Base-by-base conservation (phyloP, 2,329 filamentous ascomycete species). In the Domatiomyces globalis region DNA sequence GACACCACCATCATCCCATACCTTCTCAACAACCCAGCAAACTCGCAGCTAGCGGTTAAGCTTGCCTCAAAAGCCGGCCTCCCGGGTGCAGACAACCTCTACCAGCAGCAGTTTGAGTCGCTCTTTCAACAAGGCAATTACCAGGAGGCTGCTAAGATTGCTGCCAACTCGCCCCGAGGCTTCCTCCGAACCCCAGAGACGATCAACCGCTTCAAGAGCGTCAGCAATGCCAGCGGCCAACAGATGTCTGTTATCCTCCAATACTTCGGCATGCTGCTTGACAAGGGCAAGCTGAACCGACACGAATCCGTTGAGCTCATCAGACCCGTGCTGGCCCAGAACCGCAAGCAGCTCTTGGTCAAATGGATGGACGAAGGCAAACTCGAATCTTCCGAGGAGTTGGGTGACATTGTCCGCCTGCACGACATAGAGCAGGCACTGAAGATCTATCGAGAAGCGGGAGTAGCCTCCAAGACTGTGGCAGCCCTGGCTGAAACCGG, bases 291-390 rank as follows among this genome's bases (percentile, higher is more conserved):
- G 25, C 74, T 98, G 45, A 98, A 98, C 72, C 82, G 84, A 65
- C 85, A 94, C 59, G 92, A 98, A 71, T 95, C 89, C 46, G 74
- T 98, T 42, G 92, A 98, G 72, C 77, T 98, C 55, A 89, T 92
- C 8, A 82, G 88, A 59, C 92, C 92, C 18, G 92, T 98, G 18
- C 77, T 98, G 52, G 81, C 85, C 51, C 92, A 98, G 69, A 92
- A 89, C 67, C 82, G 92, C 58, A 96, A 95, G 72, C 87, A 96
- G 65, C 74, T 98, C 22, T 78, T 98, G 25, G 92, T 96, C 71
- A 98, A 98, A 71, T 98, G 94, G 94, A 79, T 96, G 68, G 84
- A 84, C 64, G 92, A 96, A 71, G 85, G 87, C 69, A 98, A 98
- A 75, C 78, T 98, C 44, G 87, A 94, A 67, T 89, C 85, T 71